phyloP scores from a whole-genome alignment of 1,284 basidiomycete species.

The Austroboletus niveus region DNA sequence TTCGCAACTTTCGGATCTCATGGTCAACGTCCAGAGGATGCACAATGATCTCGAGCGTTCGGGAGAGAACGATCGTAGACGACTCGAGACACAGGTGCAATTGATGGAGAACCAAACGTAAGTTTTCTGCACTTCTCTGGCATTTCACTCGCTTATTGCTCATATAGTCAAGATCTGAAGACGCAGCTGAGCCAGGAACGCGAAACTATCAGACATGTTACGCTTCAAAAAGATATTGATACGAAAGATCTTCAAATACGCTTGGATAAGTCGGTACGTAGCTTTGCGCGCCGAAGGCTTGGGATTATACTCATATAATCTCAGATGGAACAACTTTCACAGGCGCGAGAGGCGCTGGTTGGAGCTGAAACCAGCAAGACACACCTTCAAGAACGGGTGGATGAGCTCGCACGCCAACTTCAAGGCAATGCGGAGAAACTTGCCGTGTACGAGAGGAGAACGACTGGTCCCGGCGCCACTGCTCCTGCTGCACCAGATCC shows the following conservation, averaged over 20 bases:
- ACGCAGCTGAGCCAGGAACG: conserved; percentile 77
- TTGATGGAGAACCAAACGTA: conserved; percentile 78
- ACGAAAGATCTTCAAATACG: conserved; percentile 71
- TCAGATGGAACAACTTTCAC: conserved; percentile 64
- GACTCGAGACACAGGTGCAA: conserved; percentile 79
- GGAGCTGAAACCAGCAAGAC: conserved; percentile 78
- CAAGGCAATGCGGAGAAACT: conserved; percentile 82
- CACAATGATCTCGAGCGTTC: conserved; percentile 84
- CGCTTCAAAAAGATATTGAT: conserved; percentile 81
- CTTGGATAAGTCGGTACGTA: conserved; percentile 69
- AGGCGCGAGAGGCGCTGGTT: conserved; percentile 71
- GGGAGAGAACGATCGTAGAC: conserved; percentile 74
- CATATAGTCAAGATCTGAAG: conserved; percentile 68
- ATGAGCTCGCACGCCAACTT: conserved; percentile 68
- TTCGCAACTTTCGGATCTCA: conserved; percentile 80
- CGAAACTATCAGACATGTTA: conserved; percentile 69
- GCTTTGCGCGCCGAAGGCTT: background rate
- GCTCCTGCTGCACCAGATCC: conserved; percentile 37
- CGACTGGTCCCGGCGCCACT: conserved; percentile 32
- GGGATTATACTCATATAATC: conserved; percentile 9
- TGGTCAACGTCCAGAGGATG: conserved; percentile 87
- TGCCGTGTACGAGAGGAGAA: conserved; percentile 79
- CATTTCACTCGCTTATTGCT: background rate
- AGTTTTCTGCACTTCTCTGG: conserved; percentile 25
- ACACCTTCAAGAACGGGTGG: conserved; percentile 76